Conservation (phyloP, 2,329 filamentous ascomycete genomes). For the Hymenoscyphus linearis region DNA sequence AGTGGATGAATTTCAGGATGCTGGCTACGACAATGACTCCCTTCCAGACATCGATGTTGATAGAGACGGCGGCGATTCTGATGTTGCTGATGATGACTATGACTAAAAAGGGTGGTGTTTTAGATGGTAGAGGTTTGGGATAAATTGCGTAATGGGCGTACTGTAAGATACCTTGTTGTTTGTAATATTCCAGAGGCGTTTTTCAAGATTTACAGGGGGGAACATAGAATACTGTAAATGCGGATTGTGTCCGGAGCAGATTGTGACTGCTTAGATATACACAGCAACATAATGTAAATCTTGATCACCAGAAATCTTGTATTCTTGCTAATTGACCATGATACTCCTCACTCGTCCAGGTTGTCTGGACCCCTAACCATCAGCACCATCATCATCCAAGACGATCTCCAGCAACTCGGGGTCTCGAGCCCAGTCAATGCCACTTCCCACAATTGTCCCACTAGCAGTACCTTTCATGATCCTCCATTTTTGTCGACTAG, state of each 20-base stretch:
- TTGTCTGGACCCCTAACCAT: not conserved
- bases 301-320: not conserved
- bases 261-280: not conserved
- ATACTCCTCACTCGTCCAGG: not conserved
- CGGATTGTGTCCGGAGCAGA: not conserved
- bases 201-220: not conserved
- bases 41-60: not conserved
- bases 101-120: not conserved
- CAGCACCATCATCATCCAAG: conserved; percentile 56
- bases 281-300: not conserved
- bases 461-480: conserved; percentile 75
- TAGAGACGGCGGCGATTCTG: not conserved
- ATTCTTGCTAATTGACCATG: not conserved
- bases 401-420: conserved; percentile 64
- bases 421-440: conserved; percentile 74
- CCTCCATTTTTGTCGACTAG: conserved; percentile 62
- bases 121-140: not conserved
- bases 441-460: conserved; percentile 74
- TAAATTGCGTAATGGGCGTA: not conserved
- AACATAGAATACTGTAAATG: not conserved
- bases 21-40: not conserved
- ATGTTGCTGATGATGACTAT: not conserved
- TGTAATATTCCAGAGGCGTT: not conserved
- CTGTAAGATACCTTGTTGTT: not conserved
- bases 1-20: not conserved